Evolutionary conservation across 1,284 basidiomycete species (phyloP).

Genomic region (Microstroma glucosiphilum): DNA sequence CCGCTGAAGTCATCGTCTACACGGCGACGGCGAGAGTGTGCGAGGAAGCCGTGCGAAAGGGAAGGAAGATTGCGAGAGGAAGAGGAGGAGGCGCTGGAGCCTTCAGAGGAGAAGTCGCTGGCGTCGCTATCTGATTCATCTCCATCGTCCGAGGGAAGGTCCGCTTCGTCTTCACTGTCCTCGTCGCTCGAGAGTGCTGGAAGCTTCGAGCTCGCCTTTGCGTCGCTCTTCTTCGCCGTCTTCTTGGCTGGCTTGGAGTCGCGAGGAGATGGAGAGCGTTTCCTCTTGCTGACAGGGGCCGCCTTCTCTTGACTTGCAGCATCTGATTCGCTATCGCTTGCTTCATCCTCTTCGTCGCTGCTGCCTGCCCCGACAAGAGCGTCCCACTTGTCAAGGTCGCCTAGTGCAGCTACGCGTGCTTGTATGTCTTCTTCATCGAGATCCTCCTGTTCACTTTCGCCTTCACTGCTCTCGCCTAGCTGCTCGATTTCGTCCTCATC

Average conservation of each 20-base stretch:
- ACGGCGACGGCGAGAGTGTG: constrained; percentile 54
- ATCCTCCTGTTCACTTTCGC: not conserved
- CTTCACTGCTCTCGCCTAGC: not conserved
- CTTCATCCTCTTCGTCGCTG: constrained; percentile 40
- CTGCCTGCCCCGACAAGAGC: constrained; percentile 49
- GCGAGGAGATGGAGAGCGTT: not conserved
- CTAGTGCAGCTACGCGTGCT: constrained; percentile 20
- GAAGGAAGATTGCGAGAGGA: constrained; percentile 80
- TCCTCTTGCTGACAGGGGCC: constrained; percentile 2
- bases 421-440: constrained; percentile 6
- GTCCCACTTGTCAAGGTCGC: constrained; percentile 30
- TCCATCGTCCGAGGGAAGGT: too few relatives aligned
- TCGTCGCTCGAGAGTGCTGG: not conserved
- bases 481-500: constrained; percentile 11
- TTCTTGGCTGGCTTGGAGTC: constrained; percentile 9
- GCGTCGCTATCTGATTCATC: too few relatives aligned
- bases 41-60: constrained; percentile 70
- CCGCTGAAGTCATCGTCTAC: constrained; percentile 40
- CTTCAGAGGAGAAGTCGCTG: constrained; percentile 1
- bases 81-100: constrained; percentile 14
- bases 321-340: constrained; percentile 39
- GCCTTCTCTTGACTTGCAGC: constrained; percentile 7
- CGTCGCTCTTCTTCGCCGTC: not conserved
- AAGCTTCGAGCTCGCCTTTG: not conserved
- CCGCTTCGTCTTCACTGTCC: not conserved